These are phyloP conservation scores for Allomyces macrogynus DNA, from an alignment of 192 early-diverging fungal genomes.

Conservation along the genomic window DNA sequence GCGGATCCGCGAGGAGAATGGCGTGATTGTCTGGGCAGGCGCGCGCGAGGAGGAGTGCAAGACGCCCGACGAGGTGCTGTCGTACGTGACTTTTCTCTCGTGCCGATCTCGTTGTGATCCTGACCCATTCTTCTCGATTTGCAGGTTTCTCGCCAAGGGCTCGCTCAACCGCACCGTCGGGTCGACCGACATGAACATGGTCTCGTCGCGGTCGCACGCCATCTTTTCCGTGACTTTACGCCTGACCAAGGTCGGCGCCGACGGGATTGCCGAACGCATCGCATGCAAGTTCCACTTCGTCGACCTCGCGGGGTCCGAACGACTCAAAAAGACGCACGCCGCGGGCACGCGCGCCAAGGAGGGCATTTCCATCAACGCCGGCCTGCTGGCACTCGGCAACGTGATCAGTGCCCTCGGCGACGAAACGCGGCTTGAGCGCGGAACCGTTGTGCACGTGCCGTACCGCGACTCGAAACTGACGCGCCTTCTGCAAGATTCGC, in stretches of 20 bases:
- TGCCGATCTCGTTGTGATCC: background rate
- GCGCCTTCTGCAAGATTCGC: constrained; percentile 79
- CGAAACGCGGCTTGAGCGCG: constrained; percentile 2
- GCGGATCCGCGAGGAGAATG: constrained; percentile 60
- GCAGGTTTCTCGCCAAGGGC: constrained; percentile 38
- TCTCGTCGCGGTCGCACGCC: constrained; percentile 86
- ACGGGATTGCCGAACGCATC: constrained; percentile 29
- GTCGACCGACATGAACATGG: constrained; percentile 93
- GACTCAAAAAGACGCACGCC: constrained; percentile 79
- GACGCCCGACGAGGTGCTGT: constrained; percentile 50
- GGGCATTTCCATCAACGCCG: constrained; percentile 93
- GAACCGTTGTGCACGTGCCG: constrained; percentile 50
- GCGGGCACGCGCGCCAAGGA: constrained; percentile 84
- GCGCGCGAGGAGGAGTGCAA: constrained; percentile 56
- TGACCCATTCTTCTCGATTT: background rate
- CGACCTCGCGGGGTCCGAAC: constrained; percentile 91
- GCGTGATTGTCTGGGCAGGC: constrained; percentile 70
- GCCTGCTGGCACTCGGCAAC: constrained; percentile 85
- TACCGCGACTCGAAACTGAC: constrained; percentile 97
- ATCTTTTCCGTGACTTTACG: constrained; percentile 80
- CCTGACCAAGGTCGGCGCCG: constrained; percentile 10
- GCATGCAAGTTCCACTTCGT: constrained; percentile 96
- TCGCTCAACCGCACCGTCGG: constrained; percentile 64
- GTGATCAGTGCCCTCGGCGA: constrained; percentile 92
- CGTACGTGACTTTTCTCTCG: constrained; percentile 13